Evolutionary conservation across 371 early-diverging fungal species (phyloP), one percentile per base, ranked within the genome.

Genomic region (Mortierella sp.): DNA sequence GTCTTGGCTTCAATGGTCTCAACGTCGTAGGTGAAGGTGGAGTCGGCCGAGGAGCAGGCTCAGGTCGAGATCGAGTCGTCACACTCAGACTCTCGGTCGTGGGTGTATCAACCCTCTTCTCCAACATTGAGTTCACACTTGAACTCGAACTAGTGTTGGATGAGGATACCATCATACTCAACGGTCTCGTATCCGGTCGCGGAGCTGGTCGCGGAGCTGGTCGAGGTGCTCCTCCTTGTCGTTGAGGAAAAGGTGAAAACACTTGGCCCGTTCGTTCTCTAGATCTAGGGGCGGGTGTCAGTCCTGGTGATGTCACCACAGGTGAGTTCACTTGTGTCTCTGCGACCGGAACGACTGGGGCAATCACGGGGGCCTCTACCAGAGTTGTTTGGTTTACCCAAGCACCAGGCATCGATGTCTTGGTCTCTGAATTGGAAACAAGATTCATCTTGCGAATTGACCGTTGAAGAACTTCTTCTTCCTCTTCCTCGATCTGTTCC

Each of bases 391-490:
- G 62, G 0, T 28, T 23, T 29, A 28, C 45, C 18, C 57, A 19
- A 12, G 55, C 37, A 7, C n/a, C 65, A 1, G 66, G 59, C 7
- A 45, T 60, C 21, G 60, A 60, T 5, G 50, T 16, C 50, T 50
- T 50, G 12, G 21, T 3, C 15, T 55, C 11, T 18, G 62, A 19
- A 14, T 16, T 25, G 19, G 58, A 48, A 7, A 44, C 29, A 48
- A 64, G 28, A 18, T 26, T 26, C 71, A 71, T 51, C 47, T 48
- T 75, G 1, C 57, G 53, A 14, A 70, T 57, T 30, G 67, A 43
- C 14, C 79, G 60, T 3, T 72, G 66, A 7, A 77, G 66, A 7
- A 56, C 56, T 46, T 77, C 77, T 7, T 77, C 77, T 29, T 77
- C 79, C 19, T 59, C 62, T 50, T 61, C 66, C 19, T 57, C 64